Base-by-base conservation (phyloP, 2,329 filamentous ascomycete species). In the Pyrenophora seminiperda region DNA sequence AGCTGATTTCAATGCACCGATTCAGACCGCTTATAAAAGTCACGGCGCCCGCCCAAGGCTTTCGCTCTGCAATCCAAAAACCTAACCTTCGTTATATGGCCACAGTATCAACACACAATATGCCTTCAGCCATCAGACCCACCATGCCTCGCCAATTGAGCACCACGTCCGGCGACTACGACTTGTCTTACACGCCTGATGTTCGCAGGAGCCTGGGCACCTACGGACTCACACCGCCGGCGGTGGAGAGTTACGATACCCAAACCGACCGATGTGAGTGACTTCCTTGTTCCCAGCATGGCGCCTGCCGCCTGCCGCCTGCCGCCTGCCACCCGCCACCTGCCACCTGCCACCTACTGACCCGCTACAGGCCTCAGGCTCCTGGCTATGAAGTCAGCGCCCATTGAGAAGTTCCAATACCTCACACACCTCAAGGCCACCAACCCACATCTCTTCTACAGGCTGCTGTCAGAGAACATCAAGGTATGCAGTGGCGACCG, bases 391-490 rank as follows among this genome's bases (percentile, higher is more conserved):
- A 85, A 88, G 57, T 76, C 82, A 57, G 89, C 88, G 38, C 77
- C 79, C 59, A 85, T 94, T 66, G 89, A 93, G 81, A 90, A 89
- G 78, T 93, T 91, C 75, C 82, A 91, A 47, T 94, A 93, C 76
- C 80, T 94, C 72, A 89, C 87, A 36, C 81, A 83, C 58, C 76
- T 93, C 73, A 89, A 91, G 76, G 82, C 82, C 70, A 83, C 86
- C 65, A 93, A 92, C 71, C 82, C 84, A 55, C 87, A 93, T 72
- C 83, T 94, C 50, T 94, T 93, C 80, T 93, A 91, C 79, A 53
- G 90, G 59, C 81, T 93, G 56, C 79, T 93, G 57, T 88, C 91
- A 58, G 84, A 90, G 74, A 86, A 93, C 75, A 74, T 83, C 75
- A 82, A 81, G 77, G 79, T 81, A 47, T 24, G 59, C 17, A 24